These are phyloP conservation scores for Penicillium sp. DNA, from an alignment of 2,329 filamentous ascomycete species.

Conservation along the genomic window DNA sequence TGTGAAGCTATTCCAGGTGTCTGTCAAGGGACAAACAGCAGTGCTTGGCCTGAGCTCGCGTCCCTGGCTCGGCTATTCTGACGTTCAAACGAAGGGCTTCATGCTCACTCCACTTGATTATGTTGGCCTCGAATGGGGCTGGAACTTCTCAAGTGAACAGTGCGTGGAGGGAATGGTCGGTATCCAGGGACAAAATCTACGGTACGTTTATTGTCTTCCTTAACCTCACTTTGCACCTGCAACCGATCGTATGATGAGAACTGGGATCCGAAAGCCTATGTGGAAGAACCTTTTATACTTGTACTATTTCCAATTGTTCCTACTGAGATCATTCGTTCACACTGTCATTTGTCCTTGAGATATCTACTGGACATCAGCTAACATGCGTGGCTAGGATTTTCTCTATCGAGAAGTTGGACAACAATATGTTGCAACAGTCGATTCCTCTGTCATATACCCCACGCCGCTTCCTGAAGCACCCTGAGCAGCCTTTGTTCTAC, in stretches of 20 bases:
- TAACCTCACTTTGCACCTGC: too few relatives aligned
- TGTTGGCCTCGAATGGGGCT: constrained; percentile 78
- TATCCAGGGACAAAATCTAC: constrained; percentile 76
- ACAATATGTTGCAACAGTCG: constrained; percentile 76
- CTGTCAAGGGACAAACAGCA: constrained; percentile 71
- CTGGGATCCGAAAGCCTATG: constrained; percentile 32
- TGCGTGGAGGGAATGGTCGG: constrained; percentile 90
- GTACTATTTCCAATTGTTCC: constrained; percentile 93
- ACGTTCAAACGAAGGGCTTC: constrained; percentile 76
- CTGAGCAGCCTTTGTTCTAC: constrained; percentile 81
- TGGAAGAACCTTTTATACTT: constrained; percentile 41
- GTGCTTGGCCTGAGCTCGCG: constrained; percentile 84
- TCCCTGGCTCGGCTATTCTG: constrained; percentile 92
- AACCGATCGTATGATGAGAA: constrained; percentile 41
- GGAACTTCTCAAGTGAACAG: constrained; percentile 93
- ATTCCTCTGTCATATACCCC: constrained; percentile 86
- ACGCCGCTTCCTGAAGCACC: constrained; percentile 75
- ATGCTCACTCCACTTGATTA: constrained; percentile 89
- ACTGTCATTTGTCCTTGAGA: too few relatives aligned
- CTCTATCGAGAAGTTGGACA: constrained; percentile 73
- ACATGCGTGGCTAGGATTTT: constrained; percentile 70
- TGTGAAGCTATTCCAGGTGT: constrained; percentile 84
- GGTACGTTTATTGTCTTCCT: constrained; percentile 52
- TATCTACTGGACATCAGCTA: constrained; percentile 9
- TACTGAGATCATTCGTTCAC: constrained; percentile 56